Evolutionary conservation across 495 filamentous ascomycete species (phyloP), one percentile per base, ranked within the genome.

Genomic region (Hyaloscypha finlandica): DNA sequence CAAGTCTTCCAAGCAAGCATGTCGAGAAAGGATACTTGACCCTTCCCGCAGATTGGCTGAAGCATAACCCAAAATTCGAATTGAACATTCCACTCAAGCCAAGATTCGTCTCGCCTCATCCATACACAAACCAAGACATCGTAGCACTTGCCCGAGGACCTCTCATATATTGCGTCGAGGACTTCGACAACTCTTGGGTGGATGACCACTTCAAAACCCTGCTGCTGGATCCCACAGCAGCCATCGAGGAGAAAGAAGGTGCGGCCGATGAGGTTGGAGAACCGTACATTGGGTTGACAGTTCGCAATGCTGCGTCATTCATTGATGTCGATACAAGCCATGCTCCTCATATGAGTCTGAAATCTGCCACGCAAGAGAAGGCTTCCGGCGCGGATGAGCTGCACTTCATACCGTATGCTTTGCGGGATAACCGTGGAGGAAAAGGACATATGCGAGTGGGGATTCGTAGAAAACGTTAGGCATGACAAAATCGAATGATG

Each of bases 131-230:
- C 66, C 82, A 85, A 65, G 76, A 79, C 42, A 81, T 80, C 11
- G 64, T 82, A 32, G 78, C 81, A 31, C 71, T 88, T 55, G 84
- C 81, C 6, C 75, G 84, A 37, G 85, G 85, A 8, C 84, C 84
- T 4, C 73, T 87, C 48, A 77, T 87, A 12, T 88, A 86, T 74
- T 88, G 84, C 69, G 78, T 84, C 19, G 85, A 86, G 64, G 84
- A 86, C 66, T 62, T 77, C 45, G 84, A 87, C 70, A 86, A 87
- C 69, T 68, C 79, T n/a, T 86, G 85, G 81, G 84, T 85, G 65
- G 62, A 77, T 33, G 75, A 84, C 68, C 85, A 88, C 74, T 86
- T 86, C 76, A 84, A 84, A 76, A 78, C n/a, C 32, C 29, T 66
- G 11, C 29, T 75, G 4, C 70, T 77, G 8, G 69, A 78, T 60